Percentiles rank a stretch among this genome's conserved stretches.
phyloP scores from a whole-genome alignment of 164 flowering plant species.

The Echeveria elegans region DNA sequence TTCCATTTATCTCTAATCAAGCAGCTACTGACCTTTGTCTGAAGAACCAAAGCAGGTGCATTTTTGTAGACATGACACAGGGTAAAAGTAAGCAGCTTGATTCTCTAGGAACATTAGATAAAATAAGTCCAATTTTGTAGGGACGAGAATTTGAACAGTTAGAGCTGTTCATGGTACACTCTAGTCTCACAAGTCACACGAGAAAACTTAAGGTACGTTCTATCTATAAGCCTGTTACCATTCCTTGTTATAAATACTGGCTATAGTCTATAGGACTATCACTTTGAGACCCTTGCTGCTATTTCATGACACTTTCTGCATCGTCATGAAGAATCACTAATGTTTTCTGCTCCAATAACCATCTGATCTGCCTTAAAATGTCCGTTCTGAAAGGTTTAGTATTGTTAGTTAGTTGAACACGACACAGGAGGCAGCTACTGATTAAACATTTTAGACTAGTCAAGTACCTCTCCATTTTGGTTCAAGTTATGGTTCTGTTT shows the following conservation, averaged over 20 bases:
- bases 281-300: not conserved
- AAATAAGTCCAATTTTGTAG: no score
- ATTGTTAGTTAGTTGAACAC: not conserved
- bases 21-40: no score
- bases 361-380: slow-evolving; percentile 19
- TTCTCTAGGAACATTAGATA: no score
- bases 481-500: slow-evolving; percentile 20
- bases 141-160: no score
- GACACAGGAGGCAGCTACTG: not conserved
- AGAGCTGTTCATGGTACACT: no score
- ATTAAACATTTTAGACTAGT: not conserved
- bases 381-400: slow-evolving; percentile 15
- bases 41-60: no score
- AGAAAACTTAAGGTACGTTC: not conserved
- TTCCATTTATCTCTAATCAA: no score
- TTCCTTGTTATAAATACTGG: not conserved
- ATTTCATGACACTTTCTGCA: not conserved
- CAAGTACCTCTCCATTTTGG: slow-evolving; percentile 23
- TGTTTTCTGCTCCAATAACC: slow-evolving; percentile 15
- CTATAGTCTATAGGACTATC: not conserved
- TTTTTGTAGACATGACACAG: no score
- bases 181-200: no score
- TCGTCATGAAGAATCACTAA: slow-evolving; percentile 17
- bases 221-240: not conserved
- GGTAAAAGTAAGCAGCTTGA: no score